Percentiles rank a stretch among this genome's conserved stretches.
These are phyloP conservation scores for Gymnopus androsaceus DNA, from an alignment of 1,284 basidiomycete genomes.

Conservation along the genomic window DNA sequence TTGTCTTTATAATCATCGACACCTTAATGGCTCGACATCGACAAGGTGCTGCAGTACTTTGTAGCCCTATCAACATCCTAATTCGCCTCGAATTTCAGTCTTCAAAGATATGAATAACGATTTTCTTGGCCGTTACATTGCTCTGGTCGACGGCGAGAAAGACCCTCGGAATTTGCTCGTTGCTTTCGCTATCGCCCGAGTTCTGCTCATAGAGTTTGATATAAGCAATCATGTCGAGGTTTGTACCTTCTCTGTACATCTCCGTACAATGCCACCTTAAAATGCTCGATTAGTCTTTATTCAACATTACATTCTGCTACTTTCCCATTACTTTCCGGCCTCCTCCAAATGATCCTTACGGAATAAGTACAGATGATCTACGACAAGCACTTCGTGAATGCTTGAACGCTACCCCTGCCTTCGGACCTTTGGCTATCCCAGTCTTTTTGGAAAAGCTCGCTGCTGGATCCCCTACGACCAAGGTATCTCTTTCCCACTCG, in stretches of 20 bases:
- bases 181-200: conserved; percentile 85
- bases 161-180: conserved; percentile 94
- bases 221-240: conserved; percentile 77
- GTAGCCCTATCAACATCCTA: background rate
- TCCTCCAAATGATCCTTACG: conserved; percentile 92
- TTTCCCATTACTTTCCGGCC: conserved; percentile 98
- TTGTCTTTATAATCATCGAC: conserved; percentile 85
- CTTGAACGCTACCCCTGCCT: conserved; percentile 78
- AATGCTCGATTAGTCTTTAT: conserved; percentile 67
- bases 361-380: conserved; percentile 89
- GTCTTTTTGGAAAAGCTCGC: conserved; percentile 92
- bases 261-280: background rate
- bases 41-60: too few species aligned
- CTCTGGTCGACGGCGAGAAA: conserved; percentile 91
- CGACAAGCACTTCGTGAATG: conserved; percentile 71
- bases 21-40: conserved; percentile 75
- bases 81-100: conserved; percentile 39
- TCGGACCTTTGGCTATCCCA: conserved; percentile 85
- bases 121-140: conserved; percentile 79
- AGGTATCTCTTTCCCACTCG: conserved; percentile 52
- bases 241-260: conserved; percentile 24
- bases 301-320: conserved; percentile 97
- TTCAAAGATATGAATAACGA: conserved; percentile 72
- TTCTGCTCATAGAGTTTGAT: conserved; percentile 89
- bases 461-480: conserved; percentile 81